These are phyloP conservation scores for Colletotrichum sp. DNA, from an alignment of 2,329 filamentous ascomycete species.

Conservation along the genomic window DNA sequence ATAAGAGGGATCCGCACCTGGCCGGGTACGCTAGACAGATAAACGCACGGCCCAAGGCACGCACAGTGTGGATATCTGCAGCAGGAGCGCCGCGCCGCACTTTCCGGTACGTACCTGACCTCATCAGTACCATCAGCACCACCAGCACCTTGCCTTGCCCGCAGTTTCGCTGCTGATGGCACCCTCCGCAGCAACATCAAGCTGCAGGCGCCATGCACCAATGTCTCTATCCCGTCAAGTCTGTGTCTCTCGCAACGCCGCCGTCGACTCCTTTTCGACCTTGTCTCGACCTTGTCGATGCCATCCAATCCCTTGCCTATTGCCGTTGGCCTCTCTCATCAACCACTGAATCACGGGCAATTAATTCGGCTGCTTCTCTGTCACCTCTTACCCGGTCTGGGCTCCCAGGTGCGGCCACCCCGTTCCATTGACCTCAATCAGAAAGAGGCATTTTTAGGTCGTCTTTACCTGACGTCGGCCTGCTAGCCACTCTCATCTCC, in stretches of 20 bases:
- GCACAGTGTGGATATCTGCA: background rate
- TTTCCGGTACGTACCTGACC: background rate
- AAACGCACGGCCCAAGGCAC: background rate
- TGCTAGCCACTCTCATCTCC: background rate
- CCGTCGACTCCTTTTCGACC: background rate
- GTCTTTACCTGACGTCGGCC: background rate
- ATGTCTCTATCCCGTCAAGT: background rate
- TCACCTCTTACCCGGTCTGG: background rate
- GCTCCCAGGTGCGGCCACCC: background rate
- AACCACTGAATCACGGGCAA: background rate
- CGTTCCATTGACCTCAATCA: background rate
- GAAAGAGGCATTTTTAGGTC: background rate
- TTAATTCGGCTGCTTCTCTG: background rate
- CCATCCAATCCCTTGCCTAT: background rate
- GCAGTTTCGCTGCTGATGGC: background rate
- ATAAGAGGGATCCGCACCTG: slow-evolving; percentile 11
- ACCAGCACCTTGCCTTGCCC: background rate
- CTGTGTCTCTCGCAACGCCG: background rate
- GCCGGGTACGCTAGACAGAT: background rate
- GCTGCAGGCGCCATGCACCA: slow-evolving; percentile 14
- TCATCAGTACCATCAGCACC: too few species aligned
- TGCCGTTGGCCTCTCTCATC: background rate
- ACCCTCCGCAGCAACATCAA: slow-evolving; percentile 5
- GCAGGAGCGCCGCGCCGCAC: background rate
- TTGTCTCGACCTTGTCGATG: background rate